These are phyloP conservation scores for Syzygium aromaticum DNA, from an alignment of 345 rosid genomes.

Conservation along the genomic window DNA sequence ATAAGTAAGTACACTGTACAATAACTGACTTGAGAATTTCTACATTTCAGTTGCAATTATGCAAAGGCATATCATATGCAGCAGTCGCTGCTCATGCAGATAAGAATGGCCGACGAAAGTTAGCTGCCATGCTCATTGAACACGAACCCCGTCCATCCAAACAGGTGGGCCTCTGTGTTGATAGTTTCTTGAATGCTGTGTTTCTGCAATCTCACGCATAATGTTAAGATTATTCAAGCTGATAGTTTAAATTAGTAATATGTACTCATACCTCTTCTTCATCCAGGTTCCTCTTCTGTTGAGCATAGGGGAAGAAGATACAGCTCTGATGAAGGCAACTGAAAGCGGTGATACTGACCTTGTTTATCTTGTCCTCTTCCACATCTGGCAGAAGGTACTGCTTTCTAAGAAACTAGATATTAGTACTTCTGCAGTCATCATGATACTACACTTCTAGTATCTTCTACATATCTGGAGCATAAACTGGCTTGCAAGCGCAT, in stretches of 20 bases:
- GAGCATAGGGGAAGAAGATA: constrained; percentile 96
- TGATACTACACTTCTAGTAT: background rate
- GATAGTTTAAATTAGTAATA: background rate
- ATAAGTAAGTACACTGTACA: background rate
- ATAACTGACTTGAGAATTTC: constrained; percentile 11
- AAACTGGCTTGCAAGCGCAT: background rate
- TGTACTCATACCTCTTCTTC: background rate
- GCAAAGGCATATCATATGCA: constrained; percentile 93
- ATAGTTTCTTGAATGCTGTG: constrained; percentile 1
- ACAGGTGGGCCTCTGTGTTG: constrained; percentile 34
- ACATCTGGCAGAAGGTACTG: constrained; percentile 90
- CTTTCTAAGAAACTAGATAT: background rate
- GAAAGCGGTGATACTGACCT: constrained; percentile 98
- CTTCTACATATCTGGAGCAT: background rate
- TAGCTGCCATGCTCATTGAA: constrained; percentile 96
- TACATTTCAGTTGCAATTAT: constrained; percentile 69
- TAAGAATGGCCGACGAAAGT: constrained; percentile 78
- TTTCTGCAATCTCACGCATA: background rate
- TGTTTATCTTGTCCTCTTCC: constrained; percentile 90
- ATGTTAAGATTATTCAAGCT: background rate
- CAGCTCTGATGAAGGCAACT: constrained; percentile 81
- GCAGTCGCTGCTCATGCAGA: constrained; percentile 99
- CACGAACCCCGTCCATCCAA: constrained; percentile 94
- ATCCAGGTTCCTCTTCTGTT: constrained; percentile 82
- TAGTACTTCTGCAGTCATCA: background rate